Base-by-base conservation (phyloP, 2,329 filamentous ascomycete species). In the Parascedosporium putredinis region DNA sequence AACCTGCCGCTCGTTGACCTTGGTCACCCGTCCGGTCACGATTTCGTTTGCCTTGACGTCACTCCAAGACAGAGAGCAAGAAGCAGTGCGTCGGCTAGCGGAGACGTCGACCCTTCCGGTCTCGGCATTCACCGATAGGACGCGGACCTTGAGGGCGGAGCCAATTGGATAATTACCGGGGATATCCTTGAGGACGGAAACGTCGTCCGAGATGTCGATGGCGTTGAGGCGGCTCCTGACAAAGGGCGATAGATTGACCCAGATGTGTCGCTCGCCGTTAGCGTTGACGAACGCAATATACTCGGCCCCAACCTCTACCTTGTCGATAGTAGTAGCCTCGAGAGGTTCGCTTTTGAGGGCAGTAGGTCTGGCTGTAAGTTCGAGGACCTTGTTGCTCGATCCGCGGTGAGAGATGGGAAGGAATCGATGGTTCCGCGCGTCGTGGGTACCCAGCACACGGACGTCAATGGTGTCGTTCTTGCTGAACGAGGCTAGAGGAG, bases 211-310 rank as follows among this genome's bases (percentile, higher is more conserved):
- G 7, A 93, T 79, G 60, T 97, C 90, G 64, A 93, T 81, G 54
- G 85, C 77, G 49, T 81, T 81, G 50, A 98, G 79, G 47, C 89
- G 81, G 50, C 93, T 93, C 52, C 90, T 83, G 14, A 98, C 82
- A 48, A 84, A 88, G 5, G 93, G 89, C 2, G 90, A 88, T 20
- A 98, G 68, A 60, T 89, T 96, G 43, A 94, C 84, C 91, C 93
- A 97, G 20, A 95, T 74, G 60, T 79, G 86, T 55, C 87, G 82
- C 24, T 86, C 76, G 20, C 78, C 78, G 53, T 91, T 74, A 61
- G 96, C 97, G 73, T 97, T 98, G 62, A 98, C 80, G 60, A 91
- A 97, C 1, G 85, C 90, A 47, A 94, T 66, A 65, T 86, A 81
- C 2, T 76, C 78, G 16, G 84, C 83, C 16, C 85, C 89, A 47